Conservation (phyloP, 106 monocot genomes). For the Amphibolis antarctica region DNA sequence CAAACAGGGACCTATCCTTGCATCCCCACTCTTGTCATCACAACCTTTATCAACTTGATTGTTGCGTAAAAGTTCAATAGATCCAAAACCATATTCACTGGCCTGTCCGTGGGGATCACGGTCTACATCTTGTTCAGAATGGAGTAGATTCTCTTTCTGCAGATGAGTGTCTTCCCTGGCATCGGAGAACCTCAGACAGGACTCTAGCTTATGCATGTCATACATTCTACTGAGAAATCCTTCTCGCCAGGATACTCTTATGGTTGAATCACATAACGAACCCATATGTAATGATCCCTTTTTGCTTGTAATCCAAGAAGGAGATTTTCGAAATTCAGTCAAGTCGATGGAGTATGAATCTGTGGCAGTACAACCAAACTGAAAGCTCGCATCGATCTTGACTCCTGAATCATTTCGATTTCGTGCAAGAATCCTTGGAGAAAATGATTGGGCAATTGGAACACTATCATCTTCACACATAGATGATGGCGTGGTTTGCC, state of each 20-base stretch:
- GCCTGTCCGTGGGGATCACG: conserved; percentile 6
- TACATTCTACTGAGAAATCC: background rate
- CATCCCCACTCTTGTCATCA: background rate
- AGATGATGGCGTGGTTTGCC: background rate
- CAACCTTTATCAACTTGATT: conserved; percentile 3
- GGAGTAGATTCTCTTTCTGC: conserved; percentile 5
- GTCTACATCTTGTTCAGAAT: conserved; percentile 7
- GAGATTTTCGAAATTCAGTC: background rate
- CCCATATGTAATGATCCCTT: too few relatives aligned
- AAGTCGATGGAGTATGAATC: background rate
- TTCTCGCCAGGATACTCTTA: background rate
- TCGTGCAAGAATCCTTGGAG: background rate
- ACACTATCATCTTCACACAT: too few relatives aligned
- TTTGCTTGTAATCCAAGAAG: background rate
- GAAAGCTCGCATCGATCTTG: background rate
- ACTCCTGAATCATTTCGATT: background rate
- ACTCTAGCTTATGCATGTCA: background rate
- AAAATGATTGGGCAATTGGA: too few relatives aligned
- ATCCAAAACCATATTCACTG: conserved; percentile 29
- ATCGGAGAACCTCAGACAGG: too few relatives aligned
- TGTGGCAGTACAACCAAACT: background rate
- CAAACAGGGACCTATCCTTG: conserved; percentile 17
- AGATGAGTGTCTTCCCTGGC: too few relatives aligned
- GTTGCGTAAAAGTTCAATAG: conserved; percentile 26
- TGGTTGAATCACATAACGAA: too few relatives aligned